Percentiles rank a stretch among this genome's conserved stretches.
These are phyloP conservation scores for Penicillium olsonii DNA, from an alignment of 2,329 filamentous ascomycete genomes.

Conservation along the genomic window DNA sequence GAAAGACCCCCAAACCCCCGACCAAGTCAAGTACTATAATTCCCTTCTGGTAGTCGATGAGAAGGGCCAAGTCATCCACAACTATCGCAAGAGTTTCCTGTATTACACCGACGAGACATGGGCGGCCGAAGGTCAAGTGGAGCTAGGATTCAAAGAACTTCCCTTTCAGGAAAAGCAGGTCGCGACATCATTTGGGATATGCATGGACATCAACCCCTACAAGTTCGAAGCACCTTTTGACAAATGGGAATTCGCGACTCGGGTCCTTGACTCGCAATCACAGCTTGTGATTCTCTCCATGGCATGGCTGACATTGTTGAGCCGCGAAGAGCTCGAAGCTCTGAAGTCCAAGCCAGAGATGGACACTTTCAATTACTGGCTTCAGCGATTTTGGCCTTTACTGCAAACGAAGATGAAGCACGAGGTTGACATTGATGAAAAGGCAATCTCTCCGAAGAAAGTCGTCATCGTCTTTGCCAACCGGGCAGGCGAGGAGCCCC, in stretches of 20 bases:
- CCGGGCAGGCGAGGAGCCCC: constrained; percentile 46
- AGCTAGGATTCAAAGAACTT: constrained; percentile 34
- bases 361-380: constrained; percentile 65
- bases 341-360: constrained; percentile 54
- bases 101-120: constrained; percentile 69
- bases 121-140: constrained; percentile 55
- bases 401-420: constrained; percentile 36
- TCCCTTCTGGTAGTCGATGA: constrained; percentile 60
- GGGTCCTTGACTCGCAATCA: constrained; percentile 51
- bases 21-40: constrained; percentile 54
- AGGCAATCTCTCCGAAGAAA: constrained; percentile 29
- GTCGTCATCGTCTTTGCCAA: constrained; percentile 51
- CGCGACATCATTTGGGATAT: constrained; percentile 51
- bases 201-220: constrained; percentile 64
- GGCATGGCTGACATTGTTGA: constrained; percentile 61
- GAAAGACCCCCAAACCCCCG: constrained; percentile 1
- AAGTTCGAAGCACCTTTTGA: constrained; percentile 58
- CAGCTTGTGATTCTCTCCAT: constrained; percentile 61
- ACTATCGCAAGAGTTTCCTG: constrained; percentile 66
- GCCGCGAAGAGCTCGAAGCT: constrained; percentile 49
- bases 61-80: constrained; percentile 54
- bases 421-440: constrained; percentile 28
- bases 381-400: constrained; percentile 59
- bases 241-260: constrained; percentile 62
- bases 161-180: constrained; percentile 28